A percentile compares a stretch with the other conserved stretches of the same genome.
These are phyloP conservation scores for Fusarium succisae DNA, from an alignment of 2,329 filamentous ascomycete species.

Conservation along the genomic window DNA sequence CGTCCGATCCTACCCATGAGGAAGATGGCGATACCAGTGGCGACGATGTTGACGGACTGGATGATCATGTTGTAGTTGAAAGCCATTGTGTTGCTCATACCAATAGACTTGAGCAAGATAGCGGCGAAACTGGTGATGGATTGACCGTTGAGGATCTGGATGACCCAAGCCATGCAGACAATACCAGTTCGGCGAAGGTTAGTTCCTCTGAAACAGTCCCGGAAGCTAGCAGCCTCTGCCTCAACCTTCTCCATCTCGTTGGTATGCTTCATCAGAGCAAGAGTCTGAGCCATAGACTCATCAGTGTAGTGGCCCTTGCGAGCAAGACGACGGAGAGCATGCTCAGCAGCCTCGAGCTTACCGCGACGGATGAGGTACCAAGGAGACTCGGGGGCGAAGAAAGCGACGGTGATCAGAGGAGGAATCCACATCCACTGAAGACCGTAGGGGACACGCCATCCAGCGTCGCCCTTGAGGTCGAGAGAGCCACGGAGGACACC, in stretches of 20 bases:
- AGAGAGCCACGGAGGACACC: slow-evolving; percentile 54
- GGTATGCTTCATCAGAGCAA: slow-evolving; percentile 56
- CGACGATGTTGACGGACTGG: slow-evolving; percentile 55
- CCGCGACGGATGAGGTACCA: slow-evolving; percentile 59
- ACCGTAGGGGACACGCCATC: slow-evolving; percentile 58
- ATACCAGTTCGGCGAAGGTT: slow-evolving; percentile 51
- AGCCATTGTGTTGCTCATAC: slow-evolving; percentile 53
- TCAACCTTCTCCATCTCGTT: slow-evolving; percentile 53
- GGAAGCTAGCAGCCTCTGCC: slow-evolving; percentile 57
- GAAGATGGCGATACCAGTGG: slow-evolving; percentile 52
- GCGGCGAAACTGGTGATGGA: slow-evolving; percentile 65
- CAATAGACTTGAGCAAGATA: slow-evolving; percentile 61
- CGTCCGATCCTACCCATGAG: slow-evolving; percentile 52
- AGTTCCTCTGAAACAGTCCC: slow-evolving; percentile 57
- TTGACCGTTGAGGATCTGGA: slow-evolving; percentile 50
- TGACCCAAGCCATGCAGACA: slow-evolving; percentile 50
- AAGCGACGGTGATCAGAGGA: slow-evolving; percentile 52
- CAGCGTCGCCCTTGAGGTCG: slow-evolving; percentile 51
- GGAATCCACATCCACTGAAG: slow-evolving; percentile 60
- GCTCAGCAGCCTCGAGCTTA: slow-evolving; percentile 50
- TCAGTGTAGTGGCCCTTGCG: slow-evolving; percentile 47
- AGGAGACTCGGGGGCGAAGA: slow-evolving; percentile 58
- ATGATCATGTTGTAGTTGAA: slow-evolving; percentile 60
- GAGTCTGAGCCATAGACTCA: slow-evolving; percentile 49
- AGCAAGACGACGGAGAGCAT: slow-evolving; percentile 52